Evolutionary conservation across 495 filamentous ascomycete species (phyloP).

Genomic region (Neurospora tetraspora): DNA sequence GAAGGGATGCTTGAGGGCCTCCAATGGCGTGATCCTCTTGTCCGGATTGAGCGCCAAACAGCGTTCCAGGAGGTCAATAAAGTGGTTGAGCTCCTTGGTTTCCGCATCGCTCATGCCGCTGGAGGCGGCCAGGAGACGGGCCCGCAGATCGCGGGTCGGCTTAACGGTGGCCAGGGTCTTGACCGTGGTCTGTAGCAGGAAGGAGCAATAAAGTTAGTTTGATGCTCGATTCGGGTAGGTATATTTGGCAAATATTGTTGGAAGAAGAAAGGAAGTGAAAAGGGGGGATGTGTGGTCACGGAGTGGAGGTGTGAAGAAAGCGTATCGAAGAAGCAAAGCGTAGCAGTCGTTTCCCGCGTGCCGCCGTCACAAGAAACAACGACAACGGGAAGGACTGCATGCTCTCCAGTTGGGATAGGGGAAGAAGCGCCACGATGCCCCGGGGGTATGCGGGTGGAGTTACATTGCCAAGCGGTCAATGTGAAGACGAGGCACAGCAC

Average conservation of each 20-base stretch:
- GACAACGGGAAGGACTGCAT: background rate
- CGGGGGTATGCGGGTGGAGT: background rate
- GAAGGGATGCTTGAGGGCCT: conserved; percentile 86
- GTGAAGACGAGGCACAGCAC: background rate
- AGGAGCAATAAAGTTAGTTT: conserved; percentile 6
- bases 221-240: background rate
- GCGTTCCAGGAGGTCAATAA: conserved; percentile 76
- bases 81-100: conserved; percentile 65
- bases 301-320: background rate
- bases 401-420: background rate
- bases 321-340: background rate
- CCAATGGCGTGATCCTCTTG: conserved; percentile 74
- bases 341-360: background rate
- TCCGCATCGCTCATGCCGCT: conserved; percentile 66
- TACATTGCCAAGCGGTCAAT: background rate
- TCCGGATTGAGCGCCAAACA: conserved; percentile 90
- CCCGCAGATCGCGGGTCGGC: conserved; percentile 71
- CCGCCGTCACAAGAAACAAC: background rate
- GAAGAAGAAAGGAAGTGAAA: background rate
- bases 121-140: conserved; percentile 61
- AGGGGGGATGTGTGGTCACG: background rate
- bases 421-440: background rate
- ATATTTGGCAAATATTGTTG: background rate
- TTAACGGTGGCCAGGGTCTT: conserved; percentile 65
- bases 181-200: conserved; percentile 45